These are phyloP conservation scores for Phytophthora pinifolia DNA, from an alignment of 352 stramenopile species.

Conservation along the genomic window DNA sequence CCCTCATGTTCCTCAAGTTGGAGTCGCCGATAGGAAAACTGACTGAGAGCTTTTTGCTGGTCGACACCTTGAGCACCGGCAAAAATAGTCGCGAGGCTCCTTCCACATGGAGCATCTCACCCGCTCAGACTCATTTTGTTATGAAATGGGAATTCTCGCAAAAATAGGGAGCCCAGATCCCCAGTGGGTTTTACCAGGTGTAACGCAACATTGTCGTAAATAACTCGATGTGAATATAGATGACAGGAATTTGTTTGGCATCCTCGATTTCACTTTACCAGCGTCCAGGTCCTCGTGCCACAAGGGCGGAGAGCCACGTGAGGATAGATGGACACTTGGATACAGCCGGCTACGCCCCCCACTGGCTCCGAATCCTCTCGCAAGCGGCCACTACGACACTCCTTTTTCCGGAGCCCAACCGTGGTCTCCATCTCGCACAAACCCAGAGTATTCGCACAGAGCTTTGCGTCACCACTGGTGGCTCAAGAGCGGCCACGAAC, in stretches of 20 bases:
- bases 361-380: background rate
- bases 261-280: slow-evolving; percentile 1
- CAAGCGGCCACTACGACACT: slow-evolving; percentile 2
- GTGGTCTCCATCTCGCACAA: background rate
- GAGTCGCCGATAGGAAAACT: background rate
- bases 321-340: slow-evolving; percentile 10
- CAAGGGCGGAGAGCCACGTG: background rate
- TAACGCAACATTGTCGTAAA: too few relatives aligned
- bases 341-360: background rate
- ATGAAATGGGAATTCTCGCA: too few relatives aligned
- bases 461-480: slow-evolving; percentile 5
- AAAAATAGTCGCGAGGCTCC: too few relatives aligned
- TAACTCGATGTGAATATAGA: too few relatives aligned
- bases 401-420: slow-evolving; percentile 2
- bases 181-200: too few relatives aligned
- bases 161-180: too few relatives aligned
- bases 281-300: background rate
- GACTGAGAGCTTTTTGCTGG: background rate
- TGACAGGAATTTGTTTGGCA: too few relatives aligned
- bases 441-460: background rate
- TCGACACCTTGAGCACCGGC: too few relatives aligned
- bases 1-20: background rate
- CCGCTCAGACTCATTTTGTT: too few relatives aligned
- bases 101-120: too few relatives aligned
- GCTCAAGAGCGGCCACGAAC: background rate